These are phyloP conservation scores for Trichosporon coremiiforme DNA, from an alignment of 1,284 basidiomycete genomes.

Conservation along the genomic window DNA sequence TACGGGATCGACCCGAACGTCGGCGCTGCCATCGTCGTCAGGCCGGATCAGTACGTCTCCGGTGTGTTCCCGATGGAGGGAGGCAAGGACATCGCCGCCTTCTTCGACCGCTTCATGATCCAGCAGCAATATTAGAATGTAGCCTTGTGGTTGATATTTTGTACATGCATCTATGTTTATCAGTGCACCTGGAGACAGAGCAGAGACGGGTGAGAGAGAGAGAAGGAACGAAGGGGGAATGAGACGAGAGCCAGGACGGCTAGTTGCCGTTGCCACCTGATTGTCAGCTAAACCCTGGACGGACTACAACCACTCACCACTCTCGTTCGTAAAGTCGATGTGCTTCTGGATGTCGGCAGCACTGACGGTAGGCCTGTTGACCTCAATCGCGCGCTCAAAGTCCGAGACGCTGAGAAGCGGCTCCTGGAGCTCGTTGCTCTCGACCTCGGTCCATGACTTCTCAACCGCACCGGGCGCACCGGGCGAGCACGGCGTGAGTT, in stretches of 20 bases:
- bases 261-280: constrained; percentile 23
- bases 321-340: constrained; percentile 87
- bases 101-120: constrained; percentile 31
- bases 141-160: constrained; percentile 6
- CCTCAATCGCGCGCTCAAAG: constrained; percentile 81
- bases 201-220: background rate
- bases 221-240: background rate
- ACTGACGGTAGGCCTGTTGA: constrained; percentile 85
- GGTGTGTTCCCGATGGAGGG: constrained; percentile 29
- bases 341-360: constrained; percentile 87
- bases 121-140: constrained; percentile 12
- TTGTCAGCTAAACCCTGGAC: background rate
- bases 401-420: constrained; percentile 77
- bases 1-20: constrained; percentile 50
- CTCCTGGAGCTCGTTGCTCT: constrained; percentile 85
- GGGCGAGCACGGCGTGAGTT: constrained; percentile 88
- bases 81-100: constrained; percentile 15
- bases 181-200: constrained; percentile 6
- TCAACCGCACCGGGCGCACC: constrained; percentile 84
- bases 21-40: constrained; percentile 49
- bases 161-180: constrained; percentile 19
- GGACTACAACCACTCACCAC: constrained; percentile 43
- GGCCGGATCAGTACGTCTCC: constrained; percentile 52
- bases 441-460: constrained; percentile 88
- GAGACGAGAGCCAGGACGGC: background rate